Percentiles rank a stretch among this genome's conserved stretches.
These are phyloP conservation scores for Cryphonectria naterciae DNA, from an alignment of 2,329 filamentous ascomycete species.

Conservation along the genomic window DNA sequence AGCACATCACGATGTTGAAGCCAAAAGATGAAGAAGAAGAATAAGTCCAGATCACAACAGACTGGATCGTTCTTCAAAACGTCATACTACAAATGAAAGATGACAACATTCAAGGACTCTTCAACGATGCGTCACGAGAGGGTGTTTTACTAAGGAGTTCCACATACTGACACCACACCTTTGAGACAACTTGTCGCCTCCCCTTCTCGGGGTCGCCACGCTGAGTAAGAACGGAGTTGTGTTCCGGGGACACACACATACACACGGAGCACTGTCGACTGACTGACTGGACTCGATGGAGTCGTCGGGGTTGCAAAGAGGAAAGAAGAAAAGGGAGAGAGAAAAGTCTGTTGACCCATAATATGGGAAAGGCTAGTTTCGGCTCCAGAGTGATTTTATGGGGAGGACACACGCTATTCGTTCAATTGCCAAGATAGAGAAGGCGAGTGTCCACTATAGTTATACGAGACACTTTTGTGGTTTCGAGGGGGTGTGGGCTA, in stretches of 20 bases:
- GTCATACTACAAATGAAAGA: background rate
- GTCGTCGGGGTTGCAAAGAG: background rate
- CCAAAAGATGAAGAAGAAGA: background rate
- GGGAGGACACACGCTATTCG: background rate
- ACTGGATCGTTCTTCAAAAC: background rate
- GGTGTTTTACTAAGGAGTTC: background rate
- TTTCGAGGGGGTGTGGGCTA: too few species aligned
- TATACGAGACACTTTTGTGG: too few species aligned
- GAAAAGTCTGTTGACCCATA: background rate
- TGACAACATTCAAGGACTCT: background rate
- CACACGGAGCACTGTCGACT: slow-evolving; percentile 8
- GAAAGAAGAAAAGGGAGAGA: too few species aligned
- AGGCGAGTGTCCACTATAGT: background rate
- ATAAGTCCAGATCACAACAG: background rate
- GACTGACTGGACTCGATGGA: background rate
- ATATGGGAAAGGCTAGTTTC: background rate
- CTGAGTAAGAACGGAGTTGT: background rate
- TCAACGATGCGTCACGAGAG: background rate
- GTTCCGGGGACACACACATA: background rate
- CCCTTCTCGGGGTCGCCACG: background rate
- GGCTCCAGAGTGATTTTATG: background rate
- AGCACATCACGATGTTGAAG: background rate
- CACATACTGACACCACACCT: background rate
- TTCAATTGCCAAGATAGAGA: background rate
- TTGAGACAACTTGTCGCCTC: background rate